Percentiles rank a stretch among this genome's conserved stretches.
Conservation (phyloP, 768 basidiomycete species). For the Lactarius psammicola region DNA sequence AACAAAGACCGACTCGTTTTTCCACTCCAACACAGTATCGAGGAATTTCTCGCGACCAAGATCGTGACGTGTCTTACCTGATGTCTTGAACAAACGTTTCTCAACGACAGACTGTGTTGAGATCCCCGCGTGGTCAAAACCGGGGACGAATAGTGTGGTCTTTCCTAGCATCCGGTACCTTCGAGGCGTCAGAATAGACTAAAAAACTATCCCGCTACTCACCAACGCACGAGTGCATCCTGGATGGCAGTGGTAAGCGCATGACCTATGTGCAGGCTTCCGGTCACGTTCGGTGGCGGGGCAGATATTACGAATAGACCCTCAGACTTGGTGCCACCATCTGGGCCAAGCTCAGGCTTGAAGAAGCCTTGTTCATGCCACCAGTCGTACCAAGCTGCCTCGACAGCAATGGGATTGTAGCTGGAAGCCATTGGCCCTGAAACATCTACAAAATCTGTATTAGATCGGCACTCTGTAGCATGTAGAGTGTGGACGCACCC, state of each 20-base stretch:
- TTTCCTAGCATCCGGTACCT: slow-evolving; percentile 97
- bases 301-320: slow-evolving; percentile 81
- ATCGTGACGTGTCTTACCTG: slow-evolving; percentile 85
- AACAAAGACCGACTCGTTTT: slow-evolving; percentile 72
- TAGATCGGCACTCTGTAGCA: not conserved
- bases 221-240: slow-evolving; percentile 88
- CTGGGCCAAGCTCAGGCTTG: slow-evolving; percentile 61
- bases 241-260: slow-evolving; percentile 90
- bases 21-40: slow-evolving; percentile 60
- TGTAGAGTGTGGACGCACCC: slow-evolving; percentile 46
- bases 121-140: slow-evolving; percentile 98
- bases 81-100: slow-evolving; percentile 80
- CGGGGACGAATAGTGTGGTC: slow-evolving; percentile 86
- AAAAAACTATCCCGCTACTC: slow-evolving; percentile 32
- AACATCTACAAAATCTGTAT: slow-evolving; percentile 54
- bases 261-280: slow-evolving; percentile 93
- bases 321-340: slow-evolving; percentile 59
- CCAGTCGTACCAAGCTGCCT: slow-evolving; percentile 98
- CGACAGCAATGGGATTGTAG: slow-evolving; percentile 94
- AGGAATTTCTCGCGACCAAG: slow-evolving; percentile 88
- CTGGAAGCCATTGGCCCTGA: slow-evolving; percentile 85
- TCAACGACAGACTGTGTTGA: slow-evolving; percentile 98
- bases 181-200: not conserved
- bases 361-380: slow-evolving; percentile 92
- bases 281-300: slow-evolving; percentile 97